phyloP scores from a whole-genome alignment of 1,284 basidiomycete genomes.

The Ustilago crameri region DNA sequence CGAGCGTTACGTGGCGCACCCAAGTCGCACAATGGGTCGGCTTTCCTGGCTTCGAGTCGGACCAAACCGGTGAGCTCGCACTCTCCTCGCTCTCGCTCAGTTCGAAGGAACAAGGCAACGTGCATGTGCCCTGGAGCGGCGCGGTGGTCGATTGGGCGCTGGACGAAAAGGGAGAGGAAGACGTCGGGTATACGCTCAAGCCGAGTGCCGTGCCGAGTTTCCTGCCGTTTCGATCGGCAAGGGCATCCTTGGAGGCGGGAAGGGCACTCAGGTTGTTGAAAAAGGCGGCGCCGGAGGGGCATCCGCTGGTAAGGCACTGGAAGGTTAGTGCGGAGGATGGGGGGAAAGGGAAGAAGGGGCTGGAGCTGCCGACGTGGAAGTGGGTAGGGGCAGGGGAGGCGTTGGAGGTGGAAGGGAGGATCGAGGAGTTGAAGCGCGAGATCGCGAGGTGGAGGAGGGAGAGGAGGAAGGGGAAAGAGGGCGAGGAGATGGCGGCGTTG shows the following conservation, averaged over 20 bases:
- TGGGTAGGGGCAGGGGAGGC: conserved; percentile 19
- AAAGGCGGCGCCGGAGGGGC: conserved; percentile 49
- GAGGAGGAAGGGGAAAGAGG: conserved; percentile 12
- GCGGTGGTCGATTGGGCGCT: conserved; percentile 50
- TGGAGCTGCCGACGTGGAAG: conserved; percentile 45
- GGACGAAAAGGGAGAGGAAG: conserved; percentile 53
- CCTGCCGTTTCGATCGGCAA: conserved; percentile 34
- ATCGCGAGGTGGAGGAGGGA: conserved; percentile 42
- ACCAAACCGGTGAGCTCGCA: conserved; percentile 40
- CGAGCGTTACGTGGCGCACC: conserved; percentile 42
- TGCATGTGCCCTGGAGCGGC: conserved; percentile 47
- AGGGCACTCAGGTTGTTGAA: conserved; percentile 52
- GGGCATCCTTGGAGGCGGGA: conserved; percentile 53
- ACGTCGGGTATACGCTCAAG: conserved; percentile 52
- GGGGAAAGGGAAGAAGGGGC: not conserved
- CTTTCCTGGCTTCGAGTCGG: conserved; percentile 46
- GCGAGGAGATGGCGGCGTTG: not conserved
- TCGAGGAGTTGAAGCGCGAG: conserved; percentile 30
- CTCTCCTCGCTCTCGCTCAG: conserved; percentile 22
- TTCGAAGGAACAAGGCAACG: conserved; percentile 7
- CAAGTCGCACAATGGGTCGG: conserved; percentile 51
- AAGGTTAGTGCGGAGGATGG: conserved; percentile 8
- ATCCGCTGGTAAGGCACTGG: conserved; percentile 49
- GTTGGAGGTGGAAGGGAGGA: conserved; percentile 19
- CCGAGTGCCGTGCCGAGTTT: conserved; percentile 51